Conservation (phyloP, 306 rosid species). For the Vigna trinervia region DNA sequence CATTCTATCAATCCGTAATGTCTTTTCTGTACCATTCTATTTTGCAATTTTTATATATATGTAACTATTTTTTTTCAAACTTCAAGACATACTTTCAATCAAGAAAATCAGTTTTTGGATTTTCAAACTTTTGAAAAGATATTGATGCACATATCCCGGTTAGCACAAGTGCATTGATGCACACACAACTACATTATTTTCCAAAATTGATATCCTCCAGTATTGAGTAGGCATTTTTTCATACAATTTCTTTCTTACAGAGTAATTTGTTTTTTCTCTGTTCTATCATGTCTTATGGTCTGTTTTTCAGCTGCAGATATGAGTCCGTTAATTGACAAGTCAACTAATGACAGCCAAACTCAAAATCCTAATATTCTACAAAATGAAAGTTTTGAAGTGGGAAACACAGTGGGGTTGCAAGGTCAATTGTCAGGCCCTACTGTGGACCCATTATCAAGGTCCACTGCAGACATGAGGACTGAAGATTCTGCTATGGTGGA, state of each 20-base stretch:
- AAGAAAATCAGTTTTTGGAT: too few species aligned
- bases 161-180: too few species aligned
- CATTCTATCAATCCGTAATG: not conserved
- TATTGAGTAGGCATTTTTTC: constrained; percentile 18
- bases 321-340: constrained; percentile 40
- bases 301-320: constrained; percentile 50
- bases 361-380: constrained; percentile 44
- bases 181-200: not conserved
- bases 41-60: constrained; percentile 2
- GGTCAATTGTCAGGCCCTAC: constrained; percentile 41
- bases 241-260: not conserved
- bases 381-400: constrained; percentile 39
- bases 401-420: constrained; percentile 36
- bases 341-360: constrained; percentile 44
- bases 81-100: too few species aligned
- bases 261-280: constrained; percentile 26
- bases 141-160: too few species aligned
- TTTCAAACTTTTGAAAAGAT: too few species aligned
- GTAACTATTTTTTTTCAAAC: too few species aligned
- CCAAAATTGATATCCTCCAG: constrained; percentile 2
- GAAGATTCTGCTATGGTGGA: constrained; percentile 42
- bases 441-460: constrained; percentile 32
- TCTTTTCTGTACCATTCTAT: constrained; percentile 3
- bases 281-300: constrained; percentile 19
- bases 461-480: constrained; percentile 45